Conservation (phyloP, 2,329 filamentous ascomycete species). For the Exophiala oligosperma region DNA sequence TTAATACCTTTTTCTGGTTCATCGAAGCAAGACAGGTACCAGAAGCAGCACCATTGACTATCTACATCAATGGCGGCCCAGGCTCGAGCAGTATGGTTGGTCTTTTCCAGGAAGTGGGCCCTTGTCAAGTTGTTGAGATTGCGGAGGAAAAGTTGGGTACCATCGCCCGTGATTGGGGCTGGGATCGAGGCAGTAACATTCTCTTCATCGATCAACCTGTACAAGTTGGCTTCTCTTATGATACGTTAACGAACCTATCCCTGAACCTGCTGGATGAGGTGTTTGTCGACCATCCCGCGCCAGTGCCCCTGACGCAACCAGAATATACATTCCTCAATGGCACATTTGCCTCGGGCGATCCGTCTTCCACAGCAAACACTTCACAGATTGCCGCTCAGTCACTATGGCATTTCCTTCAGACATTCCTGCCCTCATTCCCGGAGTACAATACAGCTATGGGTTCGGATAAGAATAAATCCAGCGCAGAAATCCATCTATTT, state of each 20-base stretch:
- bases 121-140: constrained; percentile 41
- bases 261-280: constrained; percentile 38
- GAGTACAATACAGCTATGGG: constrained; percentile 54
- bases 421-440: constrained; percentile 60
- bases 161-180: constrained; percentile 49
- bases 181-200: constrained; percentile 46
- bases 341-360: constrained; percentile 52
- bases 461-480: constrained; percentile 36
- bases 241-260: constrained; percentile 44
- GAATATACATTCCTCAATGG: constrained; percentile 55
- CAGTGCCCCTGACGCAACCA: constrained; percentile 31
- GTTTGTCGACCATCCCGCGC: constrained; percentile 34
- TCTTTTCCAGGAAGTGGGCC: constrained; percentile 52
- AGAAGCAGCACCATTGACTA: constrained; percentile 48
- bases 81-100: constrained; percentile 55
- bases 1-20: constrained; percentile 44
- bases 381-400: constrained; percentile 50
- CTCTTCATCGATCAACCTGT: constrained; percentile 50
- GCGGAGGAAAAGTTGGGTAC: constrained; percentile 44
- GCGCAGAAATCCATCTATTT: constrained; percentile 62
- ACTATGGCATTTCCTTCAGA: constrained; percentile 59
- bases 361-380: constrained; percentile 33
- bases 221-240: constrained; percentile 53
- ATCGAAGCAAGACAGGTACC: constrained; percentile 44
- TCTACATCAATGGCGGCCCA: constrained; percentile 56